phyloP scores from a whole-genome alignment of 176 grass and related monocot species.

The Calamus simplicifolius region DNA sequence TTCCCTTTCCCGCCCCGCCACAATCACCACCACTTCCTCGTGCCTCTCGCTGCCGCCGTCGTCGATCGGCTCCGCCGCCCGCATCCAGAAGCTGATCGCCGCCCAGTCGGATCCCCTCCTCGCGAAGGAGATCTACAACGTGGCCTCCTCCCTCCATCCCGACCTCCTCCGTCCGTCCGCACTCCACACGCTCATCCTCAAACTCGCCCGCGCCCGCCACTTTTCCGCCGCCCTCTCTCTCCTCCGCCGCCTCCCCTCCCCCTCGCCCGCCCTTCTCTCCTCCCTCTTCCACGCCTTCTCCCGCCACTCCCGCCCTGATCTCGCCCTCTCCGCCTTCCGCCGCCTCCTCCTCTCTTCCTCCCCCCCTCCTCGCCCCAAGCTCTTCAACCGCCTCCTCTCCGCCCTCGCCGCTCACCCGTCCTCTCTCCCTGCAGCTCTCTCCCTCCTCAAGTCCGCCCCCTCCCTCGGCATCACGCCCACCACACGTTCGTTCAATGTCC shows the following conservation, averaged over 20 bases:
- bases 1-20: neutral
- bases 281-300: constrained; percentile 5
- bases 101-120: constrained; percentile 59
- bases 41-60: neutral
- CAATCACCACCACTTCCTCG: neutral
- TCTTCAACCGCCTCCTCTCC: constrained; percentile 20
- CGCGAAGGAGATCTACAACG: constrained; percentile 46
- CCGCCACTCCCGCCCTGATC: constrained; percentile 23
- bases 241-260: constrained; percentile 36
- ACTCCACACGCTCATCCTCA: constrained; percentile 41
- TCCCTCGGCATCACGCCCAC: constrained; percentile 29
- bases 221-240: constrained; percentile 22
- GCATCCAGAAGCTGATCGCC: constrained; percentile 71
- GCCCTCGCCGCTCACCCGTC: constrained; percentile 37
- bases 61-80: constrained; percentile 39
- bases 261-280: constrained; percentile 48
- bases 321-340: constrained; percentile 27
- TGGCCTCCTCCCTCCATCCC: constrained; percentile 45
- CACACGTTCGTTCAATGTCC: constrained; percentile 58
- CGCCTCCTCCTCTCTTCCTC: constrained; percentile 34
- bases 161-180: constrained; percentile 37
- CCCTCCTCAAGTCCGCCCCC: constrained; percentile 27
- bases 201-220: constrained; percentile 12
- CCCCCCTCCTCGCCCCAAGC: constrained; percentile 23
- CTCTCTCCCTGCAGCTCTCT: constrained; percentile 40